phyloP scores from a whole-genome alignment of 345 rosid species.

The Draba incana region DNA sequence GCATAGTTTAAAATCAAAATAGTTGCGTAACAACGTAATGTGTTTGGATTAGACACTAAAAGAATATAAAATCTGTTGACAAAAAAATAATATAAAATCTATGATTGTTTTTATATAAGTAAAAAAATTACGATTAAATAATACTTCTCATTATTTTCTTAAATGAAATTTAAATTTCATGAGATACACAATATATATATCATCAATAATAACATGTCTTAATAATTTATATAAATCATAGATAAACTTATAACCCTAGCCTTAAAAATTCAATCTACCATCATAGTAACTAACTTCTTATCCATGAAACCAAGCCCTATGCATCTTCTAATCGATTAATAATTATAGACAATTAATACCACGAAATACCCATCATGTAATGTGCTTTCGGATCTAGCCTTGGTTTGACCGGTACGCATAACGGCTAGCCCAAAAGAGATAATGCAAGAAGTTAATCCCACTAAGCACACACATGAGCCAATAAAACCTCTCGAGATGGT shows the following conservation, averaged over 20 bases:
- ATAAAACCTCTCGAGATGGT: constrained; percentile 78
- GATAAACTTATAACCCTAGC: neutral
- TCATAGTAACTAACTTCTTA: constrained; percentile 7
- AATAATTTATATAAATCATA: neutral
- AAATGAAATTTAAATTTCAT: neutral
- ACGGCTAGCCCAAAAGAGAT: constrained; percentile 81
- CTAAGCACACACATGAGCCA: constrained; percentile 85
- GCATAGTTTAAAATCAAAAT: no score
- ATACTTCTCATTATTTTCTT: neutral
- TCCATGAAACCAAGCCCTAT: constrained; percentile 11
- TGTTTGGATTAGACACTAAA: no score
- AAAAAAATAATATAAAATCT: no score
- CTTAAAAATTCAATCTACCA: neutral
- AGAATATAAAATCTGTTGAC: no score
- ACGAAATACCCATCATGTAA: neutral
- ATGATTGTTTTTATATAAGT: no score
- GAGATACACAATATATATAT: neutral
- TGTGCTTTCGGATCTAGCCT: constrained; percentile 20
- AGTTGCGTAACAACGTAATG: no score
- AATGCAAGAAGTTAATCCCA: constrained; percentile 70
- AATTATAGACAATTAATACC: neutral
- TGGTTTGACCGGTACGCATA: constrained; percentile 59
- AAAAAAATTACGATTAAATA: no score
- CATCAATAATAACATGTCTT: neutral
- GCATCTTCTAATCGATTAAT: neutral